phyloP scores from a whole-genome alignment of 192 early-diverging fungal genomes.

The Cetraspora pellucida region DNA sequence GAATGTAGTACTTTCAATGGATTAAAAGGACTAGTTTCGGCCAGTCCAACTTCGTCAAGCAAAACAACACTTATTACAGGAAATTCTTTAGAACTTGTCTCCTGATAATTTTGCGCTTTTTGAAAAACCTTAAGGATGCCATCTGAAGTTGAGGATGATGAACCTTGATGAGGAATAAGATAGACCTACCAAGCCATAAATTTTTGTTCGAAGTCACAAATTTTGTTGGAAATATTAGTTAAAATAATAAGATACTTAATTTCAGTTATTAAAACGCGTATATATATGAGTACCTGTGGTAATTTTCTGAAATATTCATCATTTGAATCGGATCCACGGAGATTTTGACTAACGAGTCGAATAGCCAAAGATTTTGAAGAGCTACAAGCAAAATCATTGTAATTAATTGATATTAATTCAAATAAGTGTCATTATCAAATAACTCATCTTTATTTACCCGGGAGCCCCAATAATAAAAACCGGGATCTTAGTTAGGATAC shows the following conservation, averaged over 20 bases:
- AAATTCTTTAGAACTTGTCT: slow-evolving; percentile 31
- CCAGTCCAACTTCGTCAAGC: slow-evolving; percentile 38
- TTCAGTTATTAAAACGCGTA: background rate
- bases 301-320: slow-evolving; percentile 32
- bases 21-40: slow-evolving; percentile 22
- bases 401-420: background rate
- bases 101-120: slow-evolving; percentile 30
- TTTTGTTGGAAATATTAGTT: background rate
- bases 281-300: slow-evolving; percentile 17
- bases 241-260: background rate
- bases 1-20: slow-evolving; percentile 30
- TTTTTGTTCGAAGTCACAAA: background rate
- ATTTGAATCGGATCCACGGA: slow-evolving; percentile 32
- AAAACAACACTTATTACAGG: slow-evolving; percentile 32
- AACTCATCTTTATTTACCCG: slow-evolving; percentile 4
- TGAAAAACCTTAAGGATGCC: slow-evolving; percentile 37
- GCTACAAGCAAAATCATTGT: background rate
- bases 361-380: slow-evolving; percentile 36
- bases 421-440: background rate
- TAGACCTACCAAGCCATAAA: slow-evolving; percentile 27
- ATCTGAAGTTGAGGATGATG: slow-evolving; percentile 37
- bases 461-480: slow-evolving; percentile 31
- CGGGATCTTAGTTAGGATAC: slow-evolving; percentile 25
- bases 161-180: slow-evolving; percentile 38
- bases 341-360: slow-evolving; percentile 31